Percentiles rank a stretch among this genome's conserved stretches.
Evolutionary conservation across 192 early-diverging fungal species (phyloP).

Genomic region (Bifiguratus adelaidae): DNA sequence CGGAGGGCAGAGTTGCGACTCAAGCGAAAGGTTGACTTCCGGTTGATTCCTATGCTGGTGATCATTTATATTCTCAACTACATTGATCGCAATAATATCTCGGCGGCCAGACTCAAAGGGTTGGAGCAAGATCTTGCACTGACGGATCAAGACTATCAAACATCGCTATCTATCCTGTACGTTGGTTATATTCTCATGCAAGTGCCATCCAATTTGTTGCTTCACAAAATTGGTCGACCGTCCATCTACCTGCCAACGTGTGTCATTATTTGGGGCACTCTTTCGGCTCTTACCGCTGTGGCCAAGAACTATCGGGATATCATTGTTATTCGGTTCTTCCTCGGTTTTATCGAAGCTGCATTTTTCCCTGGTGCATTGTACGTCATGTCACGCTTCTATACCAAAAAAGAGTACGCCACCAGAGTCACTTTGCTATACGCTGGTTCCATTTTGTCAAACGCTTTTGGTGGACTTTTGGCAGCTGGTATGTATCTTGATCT

Average conservation of each 20-base stretch:
- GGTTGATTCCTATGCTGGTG: constrained; percentile 19
- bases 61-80: constrained; percentile 14
- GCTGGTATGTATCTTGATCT: constrained; percentile 15
- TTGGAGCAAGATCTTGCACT: constrained; percentile 27
- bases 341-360: constrained; percentile 29
- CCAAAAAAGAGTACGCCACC: constrained; percentile 14
- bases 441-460: constrained; percentile 22
- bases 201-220: constrained; percentile 29
- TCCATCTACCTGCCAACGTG: constrained; percentile 8
- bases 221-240: background rate
- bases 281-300: constrained; percentile 17
- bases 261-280: constrained; percentile 31
- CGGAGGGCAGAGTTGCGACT: constrained; percentile 18
- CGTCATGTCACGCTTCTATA: constrained; percentile 32
- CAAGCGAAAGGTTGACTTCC: constrained; percentile 21
- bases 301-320: constrained; percentile 22
- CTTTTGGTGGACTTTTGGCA: constrained; percentile 33
- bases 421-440: constrained; percentile 24
- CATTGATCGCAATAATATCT: constrained; percentile 15
- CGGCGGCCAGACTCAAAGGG: constrained; percentile 41
- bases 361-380: constrained; percentile 33
- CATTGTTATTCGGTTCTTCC: constrained; percentile 19
- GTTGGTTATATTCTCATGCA: constrained; percentile 33
- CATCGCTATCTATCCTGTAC: constrained; percentile 30
- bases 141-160: constrained; percentile 33